Evolutionary conservation across 78 protist genomes (phyloP).

Genomic region (Trichosphaerium sp.): DNA sequence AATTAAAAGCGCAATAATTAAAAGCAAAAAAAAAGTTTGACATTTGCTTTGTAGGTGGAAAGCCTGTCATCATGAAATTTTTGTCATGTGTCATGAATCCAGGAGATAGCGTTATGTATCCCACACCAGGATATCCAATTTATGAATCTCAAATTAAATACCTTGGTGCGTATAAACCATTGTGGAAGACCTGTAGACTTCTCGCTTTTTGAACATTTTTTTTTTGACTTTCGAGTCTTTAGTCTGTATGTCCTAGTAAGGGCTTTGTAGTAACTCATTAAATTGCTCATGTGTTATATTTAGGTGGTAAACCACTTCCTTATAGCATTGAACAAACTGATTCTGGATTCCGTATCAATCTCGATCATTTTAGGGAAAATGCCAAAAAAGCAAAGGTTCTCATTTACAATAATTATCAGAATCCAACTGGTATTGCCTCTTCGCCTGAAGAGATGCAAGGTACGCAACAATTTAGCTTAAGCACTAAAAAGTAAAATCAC

Average conservation of each 20-base stretch:
- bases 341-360: not conserved
- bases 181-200: no score
- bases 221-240: no score
- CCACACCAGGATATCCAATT: not conserved
- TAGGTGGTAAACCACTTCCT: not conserved
- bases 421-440: not conserved
- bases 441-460: not conserved
- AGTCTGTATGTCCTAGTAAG: no score
- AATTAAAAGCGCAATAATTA: no score
- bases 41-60: no score
- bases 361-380: not conserved
- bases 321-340: not conserved
- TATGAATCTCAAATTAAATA: not conserved
- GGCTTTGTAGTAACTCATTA: no score
- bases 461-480: no score
- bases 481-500: no score
- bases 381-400: not conserved
- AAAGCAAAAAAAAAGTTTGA: no score
- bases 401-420: not conserved
- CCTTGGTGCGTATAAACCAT: no score
- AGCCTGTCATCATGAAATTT: not conserved
- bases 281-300: no score
- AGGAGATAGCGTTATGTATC: not conserved
- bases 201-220: no score
- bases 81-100: not conserved